These are phyloP conservation scores for Piper betle DNA, from an alignment of 164 flowering plant species.

Conservation along the genomic window DNA sequence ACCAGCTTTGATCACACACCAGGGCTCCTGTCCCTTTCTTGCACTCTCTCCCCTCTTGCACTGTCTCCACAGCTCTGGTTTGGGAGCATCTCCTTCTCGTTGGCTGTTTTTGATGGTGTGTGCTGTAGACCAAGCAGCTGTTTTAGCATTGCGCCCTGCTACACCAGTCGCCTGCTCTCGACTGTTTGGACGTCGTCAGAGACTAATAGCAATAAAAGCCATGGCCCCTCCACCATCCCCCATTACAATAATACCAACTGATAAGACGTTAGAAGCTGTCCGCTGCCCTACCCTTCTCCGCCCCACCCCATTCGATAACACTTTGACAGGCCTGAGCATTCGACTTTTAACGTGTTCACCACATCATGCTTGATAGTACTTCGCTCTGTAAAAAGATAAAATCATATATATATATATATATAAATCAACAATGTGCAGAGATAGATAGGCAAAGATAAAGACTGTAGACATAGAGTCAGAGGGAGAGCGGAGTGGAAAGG, in stretches of 20 bases:
- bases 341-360: not conserved
- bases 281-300: not conserved
- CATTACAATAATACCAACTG: constrained; percentile 1
- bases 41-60: not conserved
- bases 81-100: not conserved
- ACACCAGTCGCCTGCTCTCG: not conserved
- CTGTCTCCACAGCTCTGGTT: not conserved
- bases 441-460: not conserved
- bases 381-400: not conserved
- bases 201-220: not conserved
- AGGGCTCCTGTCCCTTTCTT: not conserved
- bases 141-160: not conserved
- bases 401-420: too few species aligned
- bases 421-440: too few species aligned
- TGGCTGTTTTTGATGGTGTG: constrained; percentile 1
- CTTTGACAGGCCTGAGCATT: not conserved
- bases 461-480: not conserved
- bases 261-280: not conserved
- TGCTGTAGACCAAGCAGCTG: constrained; percentile 4
- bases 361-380: not conserved
- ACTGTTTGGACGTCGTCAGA: too few species aligned
- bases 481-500: not conserved
- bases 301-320: not conserved
- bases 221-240: not conserved
- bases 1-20: not conserved